Conservation (phyloP, 805 yeast genomes). For the Soucietia sequanensis region DNA sequence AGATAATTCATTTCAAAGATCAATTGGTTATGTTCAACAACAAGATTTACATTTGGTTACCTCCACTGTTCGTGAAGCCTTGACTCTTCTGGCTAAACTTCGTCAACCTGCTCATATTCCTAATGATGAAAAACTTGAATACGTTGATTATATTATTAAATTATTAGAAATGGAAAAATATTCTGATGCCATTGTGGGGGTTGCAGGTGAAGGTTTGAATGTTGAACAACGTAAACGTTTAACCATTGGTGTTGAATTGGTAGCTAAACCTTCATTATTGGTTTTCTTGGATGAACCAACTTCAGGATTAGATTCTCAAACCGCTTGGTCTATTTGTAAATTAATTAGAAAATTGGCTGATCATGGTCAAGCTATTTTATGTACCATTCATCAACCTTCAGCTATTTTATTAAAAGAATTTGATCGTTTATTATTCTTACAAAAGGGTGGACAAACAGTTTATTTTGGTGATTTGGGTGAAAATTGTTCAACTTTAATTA, state of each 20-base stretch:
- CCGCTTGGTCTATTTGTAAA: conserved; percentile 37
- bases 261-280: conserved; percentile 26
- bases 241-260: conserved; percentile 32
- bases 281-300: conserved; percentile 37
- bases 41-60: conserved; percentile 33
- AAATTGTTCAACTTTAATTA: conserved; percentile 53
- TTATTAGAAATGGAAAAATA: conserved; percentile 24
- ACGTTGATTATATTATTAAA: conserved; percentile 24
- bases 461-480: conserved; percentile 74
- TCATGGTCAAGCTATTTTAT: conserved; percentile 34
- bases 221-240: conserved; percentile 35
- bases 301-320: conserved; percentile 38
- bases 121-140: conserved; percentile 19
- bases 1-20: conserved; percentile 29
- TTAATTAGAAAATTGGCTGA: conserved; percentile 33
- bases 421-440: conserved; percentile 68
- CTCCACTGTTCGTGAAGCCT: conserved; percentile 30
- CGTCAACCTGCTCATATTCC: conserved; percentile 23
- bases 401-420: conserved; percentile 71
- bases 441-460: conserved; percentile 69
- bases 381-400: conserved; percentile 80
- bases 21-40: conserved; percentile 34
- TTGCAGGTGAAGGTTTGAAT: conserved; percentile 33
- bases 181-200: conserved; percentile 33
- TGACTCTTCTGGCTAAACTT: conserved; percentile 24